phyloP scores from a whole-genome alignment of 176 grass and related monocot genomes.

The Carex kokanica region DNA sequence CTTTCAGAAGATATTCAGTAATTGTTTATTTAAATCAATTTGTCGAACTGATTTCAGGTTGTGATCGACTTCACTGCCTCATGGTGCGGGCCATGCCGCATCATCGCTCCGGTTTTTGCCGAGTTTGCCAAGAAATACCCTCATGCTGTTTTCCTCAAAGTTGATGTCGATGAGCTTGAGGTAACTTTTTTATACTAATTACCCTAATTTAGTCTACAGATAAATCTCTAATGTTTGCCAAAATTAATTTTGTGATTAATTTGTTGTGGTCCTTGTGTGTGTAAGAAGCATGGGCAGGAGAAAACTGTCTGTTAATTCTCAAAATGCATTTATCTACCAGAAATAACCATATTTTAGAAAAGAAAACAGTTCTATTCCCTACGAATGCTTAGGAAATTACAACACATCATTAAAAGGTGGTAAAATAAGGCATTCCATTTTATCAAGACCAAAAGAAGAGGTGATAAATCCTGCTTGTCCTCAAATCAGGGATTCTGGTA shows the following conservation, averaged over 20 bases:
- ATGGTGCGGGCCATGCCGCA: slow-evolving; percentile 72
- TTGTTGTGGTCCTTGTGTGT: neutral
- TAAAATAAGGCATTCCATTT: neutral
- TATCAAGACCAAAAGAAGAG: neutral
- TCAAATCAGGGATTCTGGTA: neutral
- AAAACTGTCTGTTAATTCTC: neutral
- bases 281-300: neutral
- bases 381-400: neutral
- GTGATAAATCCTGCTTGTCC: neutral
- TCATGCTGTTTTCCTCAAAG: slow-evolving; percentile 51
- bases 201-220: neutral
- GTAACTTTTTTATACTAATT: slow-evolving; percentile 24
- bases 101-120: slow-evolving; percentile 43
- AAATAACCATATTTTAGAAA: neutral
- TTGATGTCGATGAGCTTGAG: slow-evolving; percentile 73
- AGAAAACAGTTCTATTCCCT: neutral
- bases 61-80: slow-evolving; percentile 74
- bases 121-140: slow-evolving; percentile 50
- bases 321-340: neutral
- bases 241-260: neutral
- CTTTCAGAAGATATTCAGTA: neutral
- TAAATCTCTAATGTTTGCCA: too few relatives aligned
- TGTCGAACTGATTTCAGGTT: slow-evolving; percentile 33
- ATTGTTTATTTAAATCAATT: neutral
- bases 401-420: neutral